phyloP scores from a whole-genome alignment of 257 asterid species.

The Paraleonurus japonicus region DNA sequence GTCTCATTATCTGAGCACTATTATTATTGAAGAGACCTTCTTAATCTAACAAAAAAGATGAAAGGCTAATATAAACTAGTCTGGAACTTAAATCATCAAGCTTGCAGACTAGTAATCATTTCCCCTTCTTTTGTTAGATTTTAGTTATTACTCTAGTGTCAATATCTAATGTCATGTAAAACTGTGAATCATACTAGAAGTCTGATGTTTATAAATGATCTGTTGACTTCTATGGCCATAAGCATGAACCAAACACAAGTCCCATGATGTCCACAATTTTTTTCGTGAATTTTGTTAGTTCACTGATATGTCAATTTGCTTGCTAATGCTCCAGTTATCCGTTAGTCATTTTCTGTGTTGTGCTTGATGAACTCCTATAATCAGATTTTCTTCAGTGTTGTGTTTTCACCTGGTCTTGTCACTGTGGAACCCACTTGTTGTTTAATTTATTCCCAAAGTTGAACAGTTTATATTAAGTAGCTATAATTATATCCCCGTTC shows the following conservation, averaged over 20 bases:
- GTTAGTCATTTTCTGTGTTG: neutral
- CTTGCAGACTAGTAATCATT: neutral
- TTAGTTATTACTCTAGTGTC: neutral
- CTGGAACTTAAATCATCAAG: neutral
- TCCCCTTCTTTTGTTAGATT: neutral
- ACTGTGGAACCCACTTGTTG: neutral
- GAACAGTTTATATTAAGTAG: neutral
- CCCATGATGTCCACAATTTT: neutral
- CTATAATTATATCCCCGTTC: neutral
- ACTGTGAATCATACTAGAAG: neutral
- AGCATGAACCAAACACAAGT: neutral
- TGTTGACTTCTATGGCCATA: conserved; percentile 6
- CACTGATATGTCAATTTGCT: neutral
- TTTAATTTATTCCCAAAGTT: neutral
- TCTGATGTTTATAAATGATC: neutral
- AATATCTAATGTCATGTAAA: neutral
- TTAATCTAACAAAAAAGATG: neutral
- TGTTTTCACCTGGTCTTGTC: neutral
- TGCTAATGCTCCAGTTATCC: conserved; percentile 1
- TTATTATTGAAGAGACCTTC: neutral
- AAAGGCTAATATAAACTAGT: neutral
- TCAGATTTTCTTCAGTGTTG: neutral
- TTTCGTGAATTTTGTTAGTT: neutral
- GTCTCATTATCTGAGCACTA: neutral
- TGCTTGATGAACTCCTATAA: neutral